These are phyloP conservation scores for Claviceps pazoutovae DNA, from an alignment of 2,329 filamentous ascomycete genomes.

Conservation along the genomic window DNA sequence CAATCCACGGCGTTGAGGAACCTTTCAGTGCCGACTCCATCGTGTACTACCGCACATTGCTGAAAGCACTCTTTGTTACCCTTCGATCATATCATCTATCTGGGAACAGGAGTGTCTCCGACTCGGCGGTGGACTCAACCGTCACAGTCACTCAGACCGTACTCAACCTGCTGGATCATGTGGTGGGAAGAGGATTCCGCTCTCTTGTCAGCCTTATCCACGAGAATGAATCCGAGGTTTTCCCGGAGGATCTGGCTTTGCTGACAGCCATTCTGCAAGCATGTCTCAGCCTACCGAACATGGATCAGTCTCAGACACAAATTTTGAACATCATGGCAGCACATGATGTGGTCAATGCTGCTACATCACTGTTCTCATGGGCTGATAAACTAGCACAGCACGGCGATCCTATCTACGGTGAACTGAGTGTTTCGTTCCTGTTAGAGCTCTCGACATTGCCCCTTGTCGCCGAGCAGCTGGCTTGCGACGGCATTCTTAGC, in stretches of 20 bases:
- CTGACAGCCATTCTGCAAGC: slow-evolving; percentile 81
- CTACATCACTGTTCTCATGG: slow-evolving; percentile 85
- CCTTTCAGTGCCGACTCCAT: slow-evolving; percentile 38
- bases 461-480: slow-evolving; percentile 74
- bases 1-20: slow-evolving; percentile 39
- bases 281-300: slow-evolving; percentile 63
- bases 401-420: slow-evolving; percentile 81
- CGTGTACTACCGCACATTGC: slow-evolving; percentile 66
- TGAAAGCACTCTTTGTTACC: slow-evolving; percentile 74
- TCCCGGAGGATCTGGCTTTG: slow-evolving; percentile 72
- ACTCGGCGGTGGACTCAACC: slow-evolving; percentile 20
- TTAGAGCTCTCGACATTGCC: slow-evolving; percentile 75
- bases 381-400: slow-evolving; percentile 66
- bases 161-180: slow-evolving; percentile 64
- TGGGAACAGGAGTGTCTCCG: slow-evolving; percentile 15
- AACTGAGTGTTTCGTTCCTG: slow-evolving; percentile 79
- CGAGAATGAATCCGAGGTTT: slow-evolving; percentile 44
- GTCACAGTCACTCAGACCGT: slow-evolving; percentile 45
- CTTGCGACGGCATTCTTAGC: slow-evolving; percentile 69
- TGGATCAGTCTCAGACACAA: slow-evolving; percentile 56
- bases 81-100: slow-evolving; percentile 48
- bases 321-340: slow-evolving; percentile 56
- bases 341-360: slow-evolving; percentile 65
- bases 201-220: slow-evolving; percentile 72
- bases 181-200: slow-evolving; percentile 72